A percentile compares a stretch with the other conserved stretches of the same genome.
Conservation (phyloP, 1,284 basidiomycete genomes). For the Polyporus tsugae region DNA sequence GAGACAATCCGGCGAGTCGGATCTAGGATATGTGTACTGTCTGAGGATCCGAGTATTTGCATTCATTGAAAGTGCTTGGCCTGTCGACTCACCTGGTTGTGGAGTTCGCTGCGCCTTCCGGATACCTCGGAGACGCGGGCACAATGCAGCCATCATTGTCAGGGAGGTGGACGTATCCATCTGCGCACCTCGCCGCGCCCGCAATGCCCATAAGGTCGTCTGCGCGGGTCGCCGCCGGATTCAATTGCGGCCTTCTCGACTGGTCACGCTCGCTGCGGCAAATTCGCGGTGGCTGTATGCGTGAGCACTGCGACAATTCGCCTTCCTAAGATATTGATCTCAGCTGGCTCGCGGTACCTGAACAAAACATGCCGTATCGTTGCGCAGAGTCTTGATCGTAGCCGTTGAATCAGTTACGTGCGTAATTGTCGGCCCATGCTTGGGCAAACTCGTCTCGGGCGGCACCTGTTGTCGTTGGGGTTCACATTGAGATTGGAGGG, state of each 20-base stretch:
- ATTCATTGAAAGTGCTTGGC: background rate
- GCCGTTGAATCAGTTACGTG: slow-evolving; percentile 8
- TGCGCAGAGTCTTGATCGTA: slow-evolving; percentile 6
- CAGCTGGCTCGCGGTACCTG: background rate
- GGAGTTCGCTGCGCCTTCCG: background rate
- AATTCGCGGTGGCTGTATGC: background rate
- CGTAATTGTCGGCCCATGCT: slow-evolving; percentile 1
- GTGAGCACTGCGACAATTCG: background rate
- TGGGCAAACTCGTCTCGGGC: background rate
- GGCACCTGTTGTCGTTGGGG: background rate
- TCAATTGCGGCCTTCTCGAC: background rate
- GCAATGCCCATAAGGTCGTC: background rate
- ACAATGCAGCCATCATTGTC: background rate
- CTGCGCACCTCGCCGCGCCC: background rate
- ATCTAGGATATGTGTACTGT: slow-evolving; percentile 1
- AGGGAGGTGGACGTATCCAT: background rate
- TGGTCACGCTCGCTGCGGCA: background rate
- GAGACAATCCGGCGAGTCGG: background rate
- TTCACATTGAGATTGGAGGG: background rate
- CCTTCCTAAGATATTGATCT: background rate
- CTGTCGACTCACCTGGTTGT: background rate
- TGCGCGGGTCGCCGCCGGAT: background rate
- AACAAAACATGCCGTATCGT: background rate
- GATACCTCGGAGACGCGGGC: background rate
- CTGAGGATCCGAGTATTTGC: background rate